Evolutionary conservation across 352 stramenopile species (phyloP).

Genomic region (Pythium volutum): DNA sequence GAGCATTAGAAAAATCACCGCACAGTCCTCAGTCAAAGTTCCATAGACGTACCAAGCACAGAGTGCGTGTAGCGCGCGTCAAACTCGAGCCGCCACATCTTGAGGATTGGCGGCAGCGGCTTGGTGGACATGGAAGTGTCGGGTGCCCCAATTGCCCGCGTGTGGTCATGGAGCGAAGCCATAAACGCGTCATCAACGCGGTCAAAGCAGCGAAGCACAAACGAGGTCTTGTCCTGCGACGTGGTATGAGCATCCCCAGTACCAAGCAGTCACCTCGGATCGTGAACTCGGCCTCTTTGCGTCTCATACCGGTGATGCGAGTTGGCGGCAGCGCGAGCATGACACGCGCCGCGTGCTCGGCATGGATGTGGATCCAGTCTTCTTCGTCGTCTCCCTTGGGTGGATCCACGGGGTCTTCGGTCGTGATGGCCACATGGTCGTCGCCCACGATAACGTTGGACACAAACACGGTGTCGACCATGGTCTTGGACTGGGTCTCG

Average conservation of each 20-base stretch:
- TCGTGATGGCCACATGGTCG: background rate
- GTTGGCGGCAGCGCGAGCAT: constrained; percentile 64
- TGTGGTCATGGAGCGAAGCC: constrained; percentile 11
- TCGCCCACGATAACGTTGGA: constrained; percentile 23
- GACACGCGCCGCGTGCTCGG: constrained; percentile 66
- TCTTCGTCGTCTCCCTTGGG: constrained; percentile 44
- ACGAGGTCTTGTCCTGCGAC: constrained; percentile 49
- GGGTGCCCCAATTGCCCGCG: background rate
- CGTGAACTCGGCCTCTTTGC: constrained; percentile 70
- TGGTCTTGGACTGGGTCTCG: constrained; percentile 22
- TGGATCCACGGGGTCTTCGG: constrained; percentile 1
- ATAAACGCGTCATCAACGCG: constrained; percentile 33
- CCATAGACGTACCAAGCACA: constrained; percentile 44
- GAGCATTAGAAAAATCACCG: too few relatives aligned
- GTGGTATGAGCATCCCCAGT: background rate
- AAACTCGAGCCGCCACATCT: constrained; percentile 77
- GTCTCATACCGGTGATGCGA: constrained; percentile 46
- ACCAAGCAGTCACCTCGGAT: constrained; percentile 28
- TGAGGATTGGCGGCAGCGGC: constrained; percentile 10
- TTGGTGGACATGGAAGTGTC: background rate
- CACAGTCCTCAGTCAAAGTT: background rate
- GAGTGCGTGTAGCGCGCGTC: constrained; percentile 59
- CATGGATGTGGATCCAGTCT: constrained; percentile 64
- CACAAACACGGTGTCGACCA: constrained; percentile 21
- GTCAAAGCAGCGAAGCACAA: constrained; percentile 55